Conservation (phyloP, 371 early-diverging fungal genomes). For the Apophysomyces variabilis region DNA sequence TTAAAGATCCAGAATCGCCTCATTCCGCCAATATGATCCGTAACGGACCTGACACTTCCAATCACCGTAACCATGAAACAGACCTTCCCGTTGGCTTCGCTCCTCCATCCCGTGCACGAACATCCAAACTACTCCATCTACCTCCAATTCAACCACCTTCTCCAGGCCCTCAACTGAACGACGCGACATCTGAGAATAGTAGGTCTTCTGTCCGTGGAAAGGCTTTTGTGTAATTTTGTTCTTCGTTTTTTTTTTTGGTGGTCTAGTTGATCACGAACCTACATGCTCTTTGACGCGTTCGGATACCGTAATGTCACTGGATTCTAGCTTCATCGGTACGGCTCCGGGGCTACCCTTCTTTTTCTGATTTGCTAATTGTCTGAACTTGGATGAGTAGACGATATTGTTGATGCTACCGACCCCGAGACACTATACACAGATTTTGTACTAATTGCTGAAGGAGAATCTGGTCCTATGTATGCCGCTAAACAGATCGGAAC, state of each 20-base stretch:
- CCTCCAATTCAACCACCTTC: slow-evolving; percentile 14
- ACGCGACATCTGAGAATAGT: not conserved
- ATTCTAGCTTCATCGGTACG: slow-evolving; percentile 43
- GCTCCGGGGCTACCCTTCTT: not conserved
- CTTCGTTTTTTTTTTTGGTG: not conserved
- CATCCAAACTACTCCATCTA: slow-evolving; percentile 43
- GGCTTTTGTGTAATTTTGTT: too few relatives aligned
- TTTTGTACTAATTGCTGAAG: slow-evolving; percentile 72
- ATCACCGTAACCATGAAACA: slow-evolving; percentile 5
- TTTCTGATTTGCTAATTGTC: not conserved
- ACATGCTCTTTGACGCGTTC: slow-evolving; percentile 18
- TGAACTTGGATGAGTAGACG: slow-evolving; percentile 30
- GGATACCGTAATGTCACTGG: slow-evolving; percentile 32
- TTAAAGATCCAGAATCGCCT: slow-evolving; percentile 22
- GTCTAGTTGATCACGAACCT: slow-evolving; percentile 9
- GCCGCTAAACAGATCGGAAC: slow-evolving; percentile 61
- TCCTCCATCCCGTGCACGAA: slow-evolving; percentile 50
- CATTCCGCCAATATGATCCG: slow-evolving; percentile 26
- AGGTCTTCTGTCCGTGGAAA: not conserved
- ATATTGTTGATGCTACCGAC: slow-evolving; percentile 52
- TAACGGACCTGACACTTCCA: slow-evolving; percentile 21
- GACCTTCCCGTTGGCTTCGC: slow-evolving; percentile 51
- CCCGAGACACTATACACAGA: slow-evolving; percentile 53
- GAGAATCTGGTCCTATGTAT: slow-evolving; percentile 79
- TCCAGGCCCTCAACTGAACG: not conserved